These are phyloP conservation scores for Dictyostelium capitatum DNA, from an alignment of 78 protist genomes.

Conservation along the genomic window DNA sequence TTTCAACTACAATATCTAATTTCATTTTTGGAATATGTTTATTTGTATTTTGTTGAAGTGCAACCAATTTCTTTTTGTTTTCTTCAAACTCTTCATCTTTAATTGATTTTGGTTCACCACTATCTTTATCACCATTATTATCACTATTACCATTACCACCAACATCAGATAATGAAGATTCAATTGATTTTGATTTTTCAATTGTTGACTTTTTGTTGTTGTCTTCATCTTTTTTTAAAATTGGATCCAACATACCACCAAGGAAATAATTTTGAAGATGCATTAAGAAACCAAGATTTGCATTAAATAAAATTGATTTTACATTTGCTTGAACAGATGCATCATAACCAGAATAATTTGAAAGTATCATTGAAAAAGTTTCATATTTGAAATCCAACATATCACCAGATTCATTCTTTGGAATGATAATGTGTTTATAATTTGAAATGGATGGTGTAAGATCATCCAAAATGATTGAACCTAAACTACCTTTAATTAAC, in stretches of 20 bases:
- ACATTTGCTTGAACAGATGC: constrained; percentile 41
- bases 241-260: constrained; percentile 76
- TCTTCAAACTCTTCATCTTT: neutral
- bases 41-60: neutral
- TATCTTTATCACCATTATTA: neutral
- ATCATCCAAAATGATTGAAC: constrained; percentile 44
- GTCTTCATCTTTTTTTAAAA: constrained; percentile 14
- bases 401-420: neutral
- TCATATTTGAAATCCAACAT: constrained; percentile 46
- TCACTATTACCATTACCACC: neutral
- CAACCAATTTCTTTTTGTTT: too few species aligned
- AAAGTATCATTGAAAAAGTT: neutral
- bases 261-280: constrained; percentile 57
- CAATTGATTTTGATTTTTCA: neutral
- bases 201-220: neutral
- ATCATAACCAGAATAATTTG: constrained; percentile 60
- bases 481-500: constrained; percentile 30
- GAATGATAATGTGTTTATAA: constrained; percentile 43
- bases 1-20: constrained; percentile 52
- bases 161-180: neutral
- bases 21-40: constrained; percentile 28
- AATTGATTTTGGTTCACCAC: neutral
- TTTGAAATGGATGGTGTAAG: constrained; percentile 9
- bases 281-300: constrained; percentile 36
- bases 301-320: constrained; percentile 58